phyloP scores from a whole-genome alignment of 2,329 filamentous ascomycete species.

The Neonectria hederae region DNA sequence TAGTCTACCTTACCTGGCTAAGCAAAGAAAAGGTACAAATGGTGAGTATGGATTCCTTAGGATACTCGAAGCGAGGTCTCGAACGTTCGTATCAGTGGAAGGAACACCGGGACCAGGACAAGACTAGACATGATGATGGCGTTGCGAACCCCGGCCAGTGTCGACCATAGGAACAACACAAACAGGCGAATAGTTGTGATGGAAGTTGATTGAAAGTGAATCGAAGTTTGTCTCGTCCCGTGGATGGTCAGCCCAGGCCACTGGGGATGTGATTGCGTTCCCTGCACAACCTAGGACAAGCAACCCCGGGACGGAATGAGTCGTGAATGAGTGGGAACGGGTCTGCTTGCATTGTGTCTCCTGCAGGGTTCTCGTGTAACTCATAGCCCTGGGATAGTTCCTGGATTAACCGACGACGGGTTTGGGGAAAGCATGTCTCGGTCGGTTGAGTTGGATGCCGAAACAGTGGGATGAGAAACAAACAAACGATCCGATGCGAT shows the following conservation, averaged over 20 bases:
- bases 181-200: background rate
- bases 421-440: constrained; percentile 36
- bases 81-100: background rate
- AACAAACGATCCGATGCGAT: constrained; percentile 20
- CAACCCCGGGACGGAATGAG: background rate
- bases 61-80: background rate
- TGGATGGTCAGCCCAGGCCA: background rate
- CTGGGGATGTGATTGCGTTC: background rate
- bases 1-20: background rate
- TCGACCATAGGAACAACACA: background rate
- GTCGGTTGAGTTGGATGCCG: constrained; percentile 30
- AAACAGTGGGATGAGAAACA: constrained; percentile 26
- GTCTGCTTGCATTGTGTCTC: background rate
- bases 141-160: background rate
- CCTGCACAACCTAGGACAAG: constrained; percentile 6
- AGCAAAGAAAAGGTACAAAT: background rate
- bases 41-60: background rate
- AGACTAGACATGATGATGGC: background rate
- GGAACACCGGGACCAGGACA: background rate
- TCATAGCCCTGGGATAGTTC: constrained; percentile 9
- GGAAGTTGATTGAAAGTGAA: background rate
- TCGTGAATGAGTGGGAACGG: background rate
- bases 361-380: constrained; percentile 18
- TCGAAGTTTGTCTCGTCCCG: constrained; percentile 8
- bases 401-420: constrained; percentile 16